Base-by-base conservation (phyloP, 805 yeast genomes). In the Saccharomycopsis capsularis region DNA sequence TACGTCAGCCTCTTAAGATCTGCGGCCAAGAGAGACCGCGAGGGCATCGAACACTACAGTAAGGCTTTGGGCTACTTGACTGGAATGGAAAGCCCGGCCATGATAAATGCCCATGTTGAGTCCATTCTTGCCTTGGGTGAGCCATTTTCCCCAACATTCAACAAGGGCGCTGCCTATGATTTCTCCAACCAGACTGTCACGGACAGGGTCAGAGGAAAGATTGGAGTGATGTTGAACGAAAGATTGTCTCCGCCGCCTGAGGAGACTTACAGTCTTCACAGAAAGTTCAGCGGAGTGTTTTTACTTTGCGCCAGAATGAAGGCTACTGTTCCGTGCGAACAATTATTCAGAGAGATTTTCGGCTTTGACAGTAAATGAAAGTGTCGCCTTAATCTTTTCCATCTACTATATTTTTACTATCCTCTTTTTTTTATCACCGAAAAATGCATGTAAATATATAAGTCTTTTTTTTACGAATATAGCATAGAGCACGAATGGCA, bases 211-310 rank as follows among this genome's bases (percentile, higher is more conserved):
- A 77, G 95, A 56, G 82, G 78, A 2, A 89, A 90, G 59, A 87
- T 93, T 56, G 81, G 88, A 2, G 68, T 90, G 47, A 93, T 93
- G 99, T 73, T 93, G 53, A 78, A 82, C 53, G 96, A 93, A 65
- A 78, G 99, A 57, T 70, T 93, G 53, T 79, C 96, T 2, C 97
- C 99, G 3, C 99, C 99, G 13, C 99, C 99, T 2, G 98, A 93
- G 60, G 99, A 93, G 65, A 93, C 99, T 0, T 93, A 93, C 63
- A 85, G 95, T n/a, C 71, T 93, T 58, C 99, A 93, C 67, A 75
- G 99, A 59, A 93, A 93, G 62, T 79, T 93, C 60, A 85, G 95
- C 61, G 99, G 99, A 9, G 95, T 93, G 1, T 93, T 85, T 61
- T 70, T 93, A 53, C 71, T 93, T 47, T 91, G 98, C 68, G 85